Evolutionary conservation across 805 yeast species (phyloP).

Genomic region (Pichia deserticola): DNA sequence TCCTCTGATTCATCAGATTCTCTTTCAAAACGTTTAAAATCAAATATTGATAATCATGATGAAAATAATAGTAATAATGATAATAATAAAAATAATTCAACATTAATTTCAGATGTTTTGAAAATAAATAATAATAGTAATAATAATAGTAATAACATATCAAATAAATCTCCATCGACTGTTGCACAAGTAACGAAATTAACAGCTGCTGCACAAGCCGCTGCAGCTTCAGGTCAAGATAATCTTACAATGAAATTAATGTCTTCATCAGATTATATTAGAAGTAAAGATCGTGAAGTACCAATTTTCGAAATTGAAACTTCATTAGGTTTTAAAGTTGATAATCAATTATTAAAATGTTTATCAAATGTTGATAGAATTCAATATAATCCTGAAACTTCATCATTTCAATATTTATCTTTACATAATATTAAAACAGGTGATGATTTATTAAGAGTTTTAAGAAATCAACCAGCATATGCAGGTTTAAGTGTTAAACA

Average conservation of each 20-base stretch:
- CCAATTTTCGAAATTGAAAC: conserved; percentile 66
- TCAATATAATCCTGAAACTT: conserved; percentile 50
- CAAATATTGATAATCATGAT: background rate
- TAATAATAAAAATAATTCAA: too few relatives aligned
- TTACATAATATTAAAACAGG: conserved; percentile 79
- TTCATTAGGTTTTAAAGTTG: conserved; percentile 57
- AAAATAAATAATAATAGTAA: background rate
- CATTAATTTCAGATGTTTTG: too few relatives aligned
- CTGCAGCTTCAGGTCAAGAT: conserved; percentile 1
- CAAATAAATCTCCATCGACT: background rate
- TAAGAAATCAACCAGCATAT: conserved; percentile 77
- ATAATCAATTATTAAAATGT: conserved; percentile 58
- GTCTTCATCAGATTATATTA: conserved; percentile 87
- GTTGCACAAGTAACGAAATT: background rate
- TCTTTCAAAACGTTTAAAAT: background rate
- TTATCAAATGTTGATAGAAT: conserved; percentile 73
- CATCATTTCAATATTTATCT: conserved; percentile 80
- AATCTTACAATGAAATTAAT: conserved; percentile 67
- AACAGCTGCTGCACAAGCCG: conserved; percentile 1
- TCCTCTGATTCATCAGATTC: background rate
- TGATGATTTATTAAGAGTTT: conserved; percentile 64
- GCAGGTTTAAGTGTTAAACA: conserved; percentile 78
- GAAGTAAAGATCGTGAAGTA: conserved; percentile 43
- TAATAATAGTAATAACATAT: background rate
- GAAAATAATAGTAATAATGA: too few relatives aligned